phyloP scores from a whole-genome alignment of 1,139 yeast species.

The Yamadazyma atlantica region DNA sequence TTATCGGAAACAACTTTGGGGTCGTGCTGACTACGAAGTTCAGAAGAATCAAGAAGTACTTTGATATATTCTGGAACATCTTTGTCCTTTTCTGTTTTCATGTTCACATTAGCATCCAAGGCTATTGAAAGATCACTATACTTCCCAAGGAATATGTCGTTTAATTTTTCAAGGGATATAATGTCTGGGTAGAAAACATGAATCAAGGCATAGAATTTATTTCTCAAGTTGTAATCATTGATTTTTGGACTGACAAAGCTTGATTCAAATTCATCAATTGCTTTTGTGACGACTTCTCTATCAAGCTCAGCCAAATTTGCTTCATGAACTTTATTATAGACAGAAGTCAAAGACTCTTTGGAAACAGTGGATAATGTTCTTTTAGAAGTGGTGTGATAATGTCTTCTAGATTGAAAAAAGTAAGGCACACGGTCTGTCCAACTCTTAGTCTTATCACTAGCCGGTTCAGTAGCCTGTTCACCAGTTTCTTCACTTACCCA shows the following conservation, averaged over 20 bases:
- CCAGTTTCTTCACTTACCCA: slow-evolving; percentile 33
- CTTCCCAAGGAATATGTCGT: slow-evolving; percentile 26
- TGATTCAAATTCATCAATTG: slow-evolving; percentile 18
- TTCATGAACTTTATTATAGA: slow-evolving; percentile 4
- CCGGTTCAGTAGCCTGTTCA: background rate
- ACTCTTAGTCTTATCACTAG: background rate
- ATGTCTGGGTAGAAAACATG: slow-evolving; percentile 36
- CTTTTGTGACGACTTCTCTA: slow-evolving; percentile 7
- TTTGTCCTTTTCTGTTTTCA: slow-evolving; percentile 19
- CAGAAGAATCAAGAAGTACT: slow-evolving; percentile 35
- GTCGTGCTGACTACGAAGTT: slow-evolving; percentile 12
- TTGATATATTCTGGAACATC: slow-evolving; percentile 35
- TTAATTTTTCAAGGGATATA: slow-evolving; percentile 26
- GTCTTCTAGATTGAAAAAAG: slow-evolving; percentile 13
- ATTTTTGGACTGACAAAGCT: slow-evolving; percentile 18
- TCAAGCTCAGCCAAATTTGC: slow-evolving; percentile 1
- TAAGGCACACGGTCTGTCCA: slow-evolving; percentile 8
- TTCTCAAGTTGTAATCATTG: slow-evolving; percentile 33
- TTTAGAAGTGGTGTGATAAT: slow-evolving; percentile 7
- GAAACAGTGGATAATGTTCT: background rate
- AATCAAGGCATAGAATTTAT: slow-evolving; percentile 36
- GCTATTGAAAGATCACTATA: slow-evolving; percentile 23
- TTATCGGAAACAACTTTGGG: slow-evolving; percentile 13
- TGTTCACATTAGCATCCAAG: slow-evolving; percentile 12
- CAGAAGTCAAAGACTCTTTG: background rate